Conservation (phyloP, 2,329 filamentous ascomycete species). For the Trichoderma breve region DNA sequence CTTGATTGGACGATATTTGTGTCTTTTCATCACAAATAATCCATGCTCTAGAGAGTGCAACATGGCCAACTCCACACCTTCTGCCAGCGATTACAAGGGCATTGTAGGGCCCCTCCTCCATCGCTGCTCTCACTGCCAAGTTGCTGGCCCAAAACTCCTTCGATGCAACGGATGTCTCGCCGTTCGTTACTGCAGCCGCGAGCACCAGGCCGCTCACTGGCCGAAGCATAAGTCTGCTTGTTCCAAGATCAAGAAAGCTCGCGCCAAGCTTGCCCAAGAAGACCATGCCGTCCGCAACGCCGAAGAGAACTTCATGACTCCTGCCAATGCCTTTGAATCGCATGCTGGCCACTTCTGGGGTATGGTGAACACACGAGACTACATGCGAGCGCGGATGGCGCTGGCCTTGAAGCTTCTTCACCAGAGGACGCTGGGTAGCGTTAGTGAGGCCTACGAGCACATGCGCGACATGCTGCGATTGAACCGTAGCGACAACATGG, state of each 20-base stretch:
- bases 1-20: background rate
- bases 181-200: conserved; percentile 44
- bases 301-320: conserved; percentile 28
- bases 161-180: conserved; percentile 44
- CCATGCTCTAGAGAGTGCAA: background rate
- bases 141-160: background rate
- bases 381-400: conserved; percentile 39
- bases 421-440: conserved; percentile 28
- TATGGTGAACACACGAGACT: conserved; percentile 40
- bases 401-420: conserved; percentile 21
- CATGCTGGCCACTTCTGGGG: conserved; percentile 44
- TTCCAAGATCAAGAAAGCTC: conserved; percentile 35
- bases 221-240: conserved; percentile 41
- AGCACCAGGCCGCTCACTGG: conserved; percentile 42
- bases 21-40: background rate
- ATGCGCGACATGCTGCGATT: conserved; percentile 43
- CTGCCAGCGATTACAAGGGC: background rate
- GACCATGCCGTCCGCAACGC: conserved; percentile 38
- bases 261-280: conserved; percentile 32
- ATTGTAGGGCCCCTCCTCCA: background rate
- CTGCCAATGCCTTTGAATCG: conserved; percentile 38
- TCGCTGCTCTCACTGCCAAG: background rate
- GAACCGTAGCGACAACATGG: conserved; percentile 44
- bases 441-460: background rate
- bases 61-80: background rate